phyloP scores from a whole-genome alignment of 2,329 filamentous ascomycete species.

The Teratosphaeria zuluensis region DNA sequence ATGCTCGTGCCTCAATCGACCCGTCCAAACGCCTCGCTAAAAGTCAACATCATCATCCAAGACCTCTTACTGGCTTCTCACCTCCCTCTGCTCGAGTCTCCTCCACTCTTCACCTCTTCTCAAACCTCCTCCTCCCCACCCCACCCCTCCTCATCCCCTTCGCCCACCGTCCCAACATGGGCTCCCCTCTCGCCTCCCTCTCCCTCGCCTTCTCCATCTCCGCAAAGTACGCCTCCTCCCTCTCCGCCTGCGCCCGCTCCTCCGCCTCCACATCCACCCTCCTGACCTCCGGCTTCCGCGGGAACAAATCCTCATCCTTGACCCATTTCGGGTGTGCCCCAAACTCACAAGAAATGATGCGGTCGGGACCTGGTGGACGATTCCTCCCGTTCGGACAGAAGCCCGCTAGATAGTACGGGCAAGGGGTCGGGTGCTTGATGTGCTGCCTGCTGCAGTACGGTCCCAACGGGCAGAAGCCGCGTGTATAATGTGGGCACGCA shows the following conservation, averaged over 20 bases:
- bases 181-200: constrained; percentile 38
- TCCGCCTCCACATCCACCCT: constrained; percentile 64
- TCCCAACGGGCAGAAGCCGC: constrained; percentile 87
- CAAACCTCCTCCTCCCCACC: constrained; percentile 24
- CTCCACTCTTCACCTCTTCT: background rate
- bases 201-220: constrained; percentile 40
- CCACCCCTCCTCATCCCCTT: constrained; percentile 40
- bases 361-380: constrained; percentile 25
- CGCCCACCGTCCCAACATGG: constrained; percentile 22
- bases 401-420: constrained; percentile 78
- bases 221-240: constrained; percentile 43
- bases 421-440: constrained; percentile 63
- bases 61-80: too few relatives aligned
- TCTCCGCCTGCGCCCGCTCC: constrained; percentile 51
- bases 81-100: too few relatives aligned
- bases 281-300: constrained; percentile 45
- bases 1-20: too few relatives aligned
- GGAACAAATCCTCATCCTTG: constrained; percentile 51
- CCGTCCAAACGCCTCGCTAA: background rate
- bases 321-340: constrained; percentile 76
- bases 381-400: constrained; percentile 75
- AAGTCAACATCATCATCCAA: too few relatives aligned
- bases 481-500: constrained; percentile 74
- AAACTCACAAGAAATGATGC: constrained; percentile 53
- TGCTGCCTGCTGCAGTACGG: constrained; percentile 83